Evolutionary conservation across 2,329 filamentous ascomycete species (phyloP).

Genomic region (Penicillium brevicompactum): DNA sequence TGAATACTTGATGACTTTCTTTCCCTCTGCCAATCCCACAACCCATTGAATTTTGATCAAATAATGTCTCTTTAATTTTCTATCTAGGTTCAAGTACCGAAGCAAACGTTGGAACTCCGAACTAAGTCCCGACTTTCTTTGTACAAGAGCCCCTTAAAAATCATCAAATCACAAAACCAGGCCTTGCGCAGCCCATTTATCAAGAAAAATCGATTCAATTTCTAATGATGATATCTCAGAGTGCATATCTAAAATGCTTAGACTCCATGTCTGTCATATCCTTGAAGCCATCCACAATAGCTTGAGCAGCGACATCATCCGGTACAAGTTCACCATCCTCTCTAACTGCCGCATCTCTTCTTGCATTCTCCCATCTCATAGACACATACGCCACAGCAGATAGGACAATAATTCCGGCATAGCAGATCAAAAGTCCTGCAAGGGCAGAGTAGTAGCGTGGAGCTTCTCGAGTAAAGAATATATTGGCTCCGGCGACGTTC

Average conservation of each 20-base stretch:
- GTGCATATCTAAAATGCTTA: conserved; percentile 38
- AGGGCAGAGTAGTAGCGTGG: conserved; percentile 50
- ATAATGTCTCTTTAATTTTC: too few species aligned
- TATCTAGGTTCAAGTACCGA: too few species aligned
- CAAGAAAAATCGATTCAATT: too few species aligned
- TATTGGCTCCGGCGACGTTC: conserved; percentile 52
- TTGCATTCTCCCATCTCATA: conserved; percentile 30
- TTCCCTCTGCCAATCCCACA: too few species aligned
- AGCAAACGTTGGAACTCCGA: too few species aligned
- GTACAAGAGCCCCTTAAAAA: too few species aligned
- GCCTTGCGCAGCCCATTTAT: too few species aligned
- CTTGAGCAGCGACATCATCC: conserved; percentile 20
- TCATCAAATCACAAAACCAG: too few species aligned
- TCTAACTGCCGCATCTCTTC: conserved; percentile 18
- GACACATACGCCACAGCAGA: conserved; percentile 25
- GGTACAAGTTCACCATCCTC: conserved; percentile 2
- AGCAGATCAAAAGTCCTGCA: conserved; percentile 47
- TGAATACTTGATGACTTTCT: too few species aligned
- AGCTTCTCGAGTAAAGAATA: conserved; percentile 49
- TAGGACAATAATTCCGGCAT: conserved; percentile 46
- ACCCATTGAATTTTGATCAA: too few species aligned
- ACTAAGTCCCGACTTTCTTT: too few species aligned
- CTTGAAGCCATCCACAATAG: conserved; percentile 37
- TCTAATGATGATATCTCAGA: conserved; percentile 16
- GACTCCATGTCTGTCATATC: conserved; percentile 42